These are phyloP conservation scores for Sarocladium oryzae DNA, from an alignment of 2,329 filamentous ascomycete genomes.

Conservation along the genomic window DNA sequence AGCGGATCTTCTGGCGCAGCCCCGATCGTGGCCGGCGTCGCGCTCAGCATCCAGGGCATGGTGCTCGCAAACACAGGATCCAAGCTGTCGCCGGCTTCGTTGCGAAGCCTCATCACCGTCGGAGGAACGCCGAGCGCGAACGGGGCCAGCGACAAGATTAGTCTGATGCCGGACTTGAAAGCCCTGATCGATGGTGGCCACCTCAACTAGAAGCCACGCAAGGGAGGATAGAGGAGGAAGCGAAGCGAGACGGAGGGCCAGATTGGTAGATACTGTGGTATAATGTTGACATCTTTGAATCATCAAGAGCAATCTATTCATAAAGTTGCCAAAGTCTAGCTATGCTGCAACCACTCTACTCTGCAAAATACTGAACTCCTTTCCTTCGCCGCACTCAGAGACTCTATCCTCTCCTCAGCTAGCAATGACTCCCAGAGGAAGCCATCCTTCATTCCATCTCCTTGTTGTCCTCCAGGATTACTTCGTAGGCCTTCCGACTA, in stretches of 20 bases:
- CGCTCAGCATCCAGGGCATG: constrained; percentile 10
- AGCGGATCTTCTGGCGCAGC: constrained; percentile 7
- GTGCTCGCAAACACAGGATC: constrained; percentile 5
- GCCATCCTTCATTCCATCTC: neutral
- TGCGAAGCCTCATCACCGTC: constrained; percentile 4
- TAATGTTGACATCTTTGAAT: no score
- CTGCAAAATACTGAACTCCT: no score
- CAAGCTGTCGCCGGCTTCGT: constrained; percentile 4
- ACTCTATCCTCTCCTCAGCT: no score
- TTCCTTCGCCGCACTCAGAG: no score
- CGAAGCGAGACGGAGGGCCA: no score
- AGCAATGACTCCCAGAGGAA: no score
- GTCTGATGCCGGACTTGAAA: constrained; percentile 5
- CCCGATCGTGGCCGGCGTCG: constrained; percentile 7
- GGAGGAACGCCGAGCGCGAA: constrained; percentile 6
- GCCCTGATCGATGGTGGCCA: constrained; percentile 10
- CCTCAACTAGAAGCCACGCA: neutral
- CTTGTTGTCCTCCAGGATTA: constrained; percentile 4
- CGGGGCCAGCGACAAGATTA: constrained; percentile 1
- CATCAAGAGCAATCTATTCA: no score
- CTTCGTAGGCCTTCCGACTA: constrained; percentile 4
- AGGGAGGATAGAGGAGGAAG: neutral
- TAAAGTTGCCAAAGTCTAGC: no score
- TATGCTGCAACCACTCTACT: no score
- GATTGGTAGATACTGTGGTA: no score